These are phyloP conservation scores for Stylosanthes scabra DNA, from an alignment of 331 rosid species.

Conservation along the genomic window DNA sequence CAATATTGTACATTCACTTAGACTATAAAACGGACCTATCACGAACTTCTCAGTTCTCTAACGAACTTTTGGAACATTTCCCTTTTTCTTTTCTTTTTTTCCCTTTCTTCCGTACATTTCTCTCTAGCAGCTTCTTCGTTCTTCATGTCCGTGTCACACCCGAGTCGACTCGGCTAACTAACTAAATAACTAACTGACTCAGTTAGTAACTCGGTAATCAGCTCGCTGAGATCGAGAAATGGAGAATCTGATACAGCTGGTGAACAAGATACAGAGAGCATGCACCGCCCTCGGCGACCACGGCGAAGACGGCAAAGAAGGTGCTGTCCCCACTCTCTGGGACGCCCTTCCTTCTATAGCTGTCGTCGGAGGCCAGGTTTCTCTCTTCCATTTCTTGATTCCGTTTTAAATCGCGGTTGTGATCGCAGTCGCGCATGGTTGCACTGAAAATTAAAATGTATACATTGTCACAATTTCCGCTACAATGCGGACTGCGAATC, in stretches of 20 bases:
- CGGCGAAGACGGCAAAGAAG: conserved; percentile 88
- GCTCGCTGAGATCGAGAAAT: conserved; percentile 39
- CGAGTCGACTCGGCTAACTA: conserved; percentile 10
- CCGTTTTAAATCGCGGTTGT: too few species aligned
- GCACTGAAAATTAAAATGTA: too few species aligned
- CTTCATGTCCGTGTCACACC: conserved; percentile 21
- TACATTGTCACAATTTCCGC: too few species aligned
- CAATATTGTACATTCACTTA: conserved; percentile 19
- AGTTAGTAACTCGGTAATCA: neutral
- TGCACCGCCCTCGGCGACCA: conserved; percentile 99
- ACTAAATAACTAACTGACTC: neutral
- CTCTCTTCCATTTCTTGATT: too few species aligned
- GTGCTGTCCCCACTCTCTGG: conserved; percentile 96
- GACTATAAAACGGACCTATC: conserved; percentile 34
- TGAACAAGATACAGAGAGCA: conserved; percentile 95
- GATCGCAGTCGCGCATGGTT: too few species aligned
- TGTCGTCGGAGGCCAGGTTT: conserved; percentile 97
- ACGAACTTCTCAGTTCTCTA: conserved; percentile 26
- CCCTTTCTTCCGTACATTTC: conserved; percentile 37
- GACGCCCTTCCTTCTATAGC: conserved; percentile 98
- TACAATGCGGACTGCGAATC: too few species aligned
- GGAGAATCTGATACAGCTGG: conserved; percentile 93
- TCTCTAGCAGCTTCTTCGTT: conserved; percentile 32
- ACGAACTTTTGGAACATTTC: conserved; percentile 45
- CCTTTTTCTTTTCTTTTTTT: conserved; percentile 12